Percentiles rank a stretch among this genome's conserved stretches.
Conservation (phyloP, 73 alveolate genomes). For the Stentor roeselii region DNA sequence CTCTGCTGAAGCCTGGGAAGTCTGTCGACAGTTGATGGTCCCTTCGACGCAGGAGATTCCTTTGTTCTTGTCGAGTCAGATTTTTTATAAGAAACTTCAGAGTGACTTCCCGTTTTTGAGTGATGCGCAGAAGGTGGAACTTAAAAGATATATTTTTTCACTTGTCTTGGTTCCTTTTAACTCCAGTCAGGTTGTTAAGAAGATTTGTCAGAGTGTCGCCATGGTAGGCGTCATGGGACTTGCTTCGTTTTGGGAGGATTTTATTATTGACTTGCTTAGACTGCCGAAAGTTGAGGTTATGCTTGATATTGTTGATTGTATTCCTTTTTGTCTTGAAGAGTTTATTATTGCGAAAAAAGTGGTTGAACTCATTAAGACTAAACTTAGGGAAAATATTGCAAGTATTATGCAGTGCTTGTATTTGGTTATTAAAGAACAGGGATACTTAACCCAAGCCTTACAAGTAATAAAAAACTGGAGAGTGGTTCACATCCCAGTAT, state of each 20-base stretch:
- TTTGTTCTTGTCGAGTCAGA: not conserved
- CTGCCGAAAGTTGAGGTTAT: not conserved
- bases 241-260: not conserved
- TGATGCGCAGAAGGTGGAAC: not conserved
- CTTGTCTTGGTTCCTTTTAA: not conserved
- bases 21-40: constrained; percentile 4
- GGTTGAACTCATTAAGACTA: constrained; percentile 2
- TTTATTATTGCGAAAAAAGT: not conserved
- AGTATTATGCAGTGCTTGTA: not conserved
- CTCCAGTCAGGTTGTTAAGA: not conserved
- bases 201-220: constrained; percentile 6
- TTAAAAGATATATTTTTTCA: not conserved
- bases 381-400: not conserved
- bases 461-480: constrained; percentile 15
- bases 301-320: constrained; percentile 12
- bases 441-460: not conserved
- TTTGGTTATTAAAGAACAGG: not conserved
- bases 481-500: not conserved
- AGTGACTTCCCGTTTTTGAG: not conserved
- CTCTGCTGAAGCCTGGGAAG: constrained; percentile 11
- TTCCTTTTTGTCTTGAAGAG: constrained; percentile 21
- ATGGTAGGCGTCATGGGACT: constrained; percentile 4
- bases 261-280: not conserved
- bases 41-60: constrained; percentile 8
- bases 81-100: constrained; percentile 10